A percentile compares a stretch with the other conserved stretches of the same genome.
Conservation (phyloP, 768 basidiomycete species). For the Tephrocybe rancida region DNA sequence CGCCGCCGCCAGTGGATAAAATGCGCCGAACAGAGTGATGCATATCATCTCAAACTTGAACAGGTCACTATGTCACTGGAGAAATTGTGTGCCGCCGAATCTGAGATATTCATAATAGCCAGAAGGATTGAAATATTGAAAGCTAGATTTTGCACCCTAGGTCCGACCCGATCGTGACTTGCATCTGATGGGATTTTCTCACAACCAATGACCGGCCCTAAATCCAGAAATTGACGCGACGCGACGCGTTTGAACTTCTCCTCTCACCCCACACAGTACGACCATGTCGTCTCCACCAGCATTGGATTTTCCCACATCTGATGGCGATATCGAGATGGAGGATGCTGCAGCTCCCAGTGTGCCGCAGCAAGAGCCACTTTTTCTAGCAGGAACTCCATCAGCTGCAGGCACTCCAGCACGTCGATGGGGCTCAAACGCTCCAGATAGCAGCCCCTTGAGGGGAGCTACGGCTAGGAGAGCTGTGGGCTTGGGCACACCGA, state of each 20-base stretch:
- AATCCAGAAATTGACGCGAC: conserved; percentile 51
- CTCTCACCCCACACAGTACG: conserved; percentile 10
- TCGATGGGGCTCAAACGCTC: conserved; percentile 33
- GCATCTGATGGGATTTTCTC: too few relatives aligned
- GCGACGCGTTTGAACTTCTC: conserved; percentile 43
- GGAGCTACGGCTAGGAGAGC: conserved; percentile 53
- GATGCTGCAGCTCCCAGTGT: conserved; percentile 38
- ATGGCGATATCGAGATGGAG: conserved; percentile 59
- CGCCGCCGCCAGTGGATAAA: too few relatives aligned
- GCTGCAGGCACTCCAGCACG: conserved; percentile 51
- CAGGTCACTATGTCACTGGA: too few relatives aligned
- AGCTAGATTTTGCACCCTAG: too few relatives aligned
- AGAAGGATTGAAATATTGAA: too few relatives aligned
- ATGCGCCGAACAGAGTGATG: too few relatives aligned
- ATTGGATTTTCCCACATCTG: conserved; percentile 67
- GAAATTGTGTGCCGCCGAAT: too few relatives aligned
- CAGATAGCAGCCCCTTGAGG: conserved; percentile 49
- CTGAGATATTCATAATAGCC: too few relatives aligned
- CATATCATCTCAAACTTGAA: too few relatives aligned
- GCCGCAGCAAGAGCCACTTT: conserved; percentile 47
- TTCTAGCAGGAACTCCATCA: conserved; percentile 58
- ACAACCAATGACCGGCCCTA: too few relatives aligned
- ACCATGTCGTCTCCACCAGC: conserved; percentile 69
- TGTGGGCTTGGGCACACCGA: conserved; percentile 58
- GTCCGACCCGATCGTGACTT: too few relatives aligned